Evolutionary conservation across 352 stramenopile genomes (phyloP), one percentile per base, ranked within the genome.

Genomic region (Peronospora farinosa): DNA sequence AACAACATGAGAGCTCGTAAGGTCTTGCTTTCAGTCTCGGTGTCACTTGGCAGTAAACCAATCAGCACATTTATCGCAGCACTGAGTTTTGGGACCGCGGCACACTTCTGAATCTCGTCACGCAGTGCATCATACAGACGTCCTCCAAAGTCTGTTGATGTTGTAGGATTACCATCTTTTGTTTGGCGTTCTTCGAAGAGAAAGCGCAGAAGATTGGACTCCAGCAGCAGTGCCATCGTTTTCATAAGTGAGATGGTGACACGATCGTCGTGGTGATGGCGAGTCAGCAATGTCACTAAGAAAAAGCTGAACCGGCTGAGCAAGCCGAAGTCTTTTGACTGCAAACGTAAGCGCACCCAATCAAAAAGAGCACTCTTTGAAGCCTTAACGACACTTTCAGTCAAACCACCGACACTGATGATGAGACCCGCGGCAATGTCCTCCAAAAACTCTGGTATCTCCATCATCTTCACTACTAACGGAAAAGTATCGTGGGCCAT

Each of bases 371-470:
- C 67, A 0, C 28, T 30, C 50, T 84, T 85, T 0, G 80, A 89
- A 8, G 84, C 78, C 57, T 88, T 91, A 11, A 91, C 86, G 6
- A 98, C 89, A 48, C 78, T 97, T 67, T 98, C 93, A 10, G 89
- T 98, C 21, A 98, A 69, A 7, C 92, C 93, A 37, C 96, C 96
- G 7, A 98, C 88, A 59, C 90, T 98, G 7, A 98, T 66, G 8
- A 98, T 69, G 2, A 98, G 72, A 1, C 96, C 96, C 35, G 74
- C 74, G 6, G 94, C 53, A 32, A 97, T 78, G 8, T 74, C 64
- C 42, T 92, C 71, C 35, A 92, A 76, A 42, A 96, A 97, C 40
- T 72, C 70, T 12, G 94, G 78, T 31, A 96, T 86, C 48, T 90
- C 74, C 52, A 97, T 76, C 60, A 92, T 64, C 48, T 70, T 71